Evolutionary conservation across 805 yeast species (phyloP).

Genomic region (Phaffomyces opuntiae): DNA sequence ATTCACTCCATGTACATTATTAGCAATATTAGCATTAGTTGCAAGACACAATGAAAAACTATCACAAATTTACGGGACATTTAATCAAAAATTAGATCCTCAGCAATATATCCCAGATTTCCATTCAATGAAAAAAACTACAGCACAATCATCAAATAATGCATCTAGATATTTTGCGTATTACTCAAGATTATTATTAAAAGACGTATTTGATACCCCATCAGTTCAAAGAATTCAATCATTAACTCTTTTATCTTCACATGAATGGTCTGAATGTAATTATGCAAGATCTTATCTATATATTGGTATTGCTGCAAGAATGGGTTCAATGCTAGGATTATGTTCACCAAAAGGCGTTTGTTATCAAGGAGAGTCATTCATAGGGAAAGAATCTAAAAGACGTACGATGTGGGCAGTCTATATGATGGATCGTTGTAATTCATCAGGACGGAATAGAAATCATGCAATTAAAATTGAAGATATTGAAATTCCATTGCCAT

Average conservation of each 20-base stretch:
- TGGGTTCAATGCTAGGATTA: constrained; percentile 31
- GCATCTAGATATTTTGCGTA: constrained; percentile 35
- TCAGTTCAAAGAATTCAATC: constrained; percentile 33
- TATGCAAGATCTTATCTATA: constrained; percentile 31
- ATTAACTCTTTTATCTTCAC: constrained; percentile 29
- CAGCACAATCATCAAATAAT: constrained; percentile 21
- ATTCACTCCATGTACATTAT: constrained; percentile 16
- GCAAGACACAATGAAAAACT: constrained; percentile 28
- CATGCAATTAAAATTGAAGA: constrained; percentile 29
- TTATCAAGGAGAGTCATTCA: constrained; percentile 14
- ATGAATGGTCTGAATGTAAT: constrained; percentile 36
- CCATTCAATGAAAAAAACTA: background rate
- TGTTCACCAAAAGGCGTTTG: constrained; percentile 20
- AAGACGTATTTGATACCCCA: constrained; percentile 32
- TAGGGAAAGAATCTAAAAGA: constrained; percentile 27
- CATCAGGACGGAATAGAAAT: constrained; percentile 29
- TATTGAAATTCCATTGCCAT: constrained; percentile 27
- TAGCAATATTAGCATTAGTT: constrained; percentile 31
- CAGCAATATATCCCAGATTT: constrained; percentile 23
- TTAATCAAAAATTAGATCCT: constrained; percentile 25
- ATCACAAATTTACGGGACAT: constrained; percentile 27
- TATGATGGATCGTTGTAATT: constrained; percentile 36
- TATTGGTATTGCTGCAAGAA: constrained; percentile 35
- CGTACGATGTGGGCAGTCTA: constrained; percentile 35
- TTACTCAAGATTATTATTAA: constrained; percentile 28